Evolutionary conservation across 225 moss, liverwort and hornwort species (phyloP), one percentile per base, ranked within the genome.

Genomic region (Anthoceros angustus): DNA sequence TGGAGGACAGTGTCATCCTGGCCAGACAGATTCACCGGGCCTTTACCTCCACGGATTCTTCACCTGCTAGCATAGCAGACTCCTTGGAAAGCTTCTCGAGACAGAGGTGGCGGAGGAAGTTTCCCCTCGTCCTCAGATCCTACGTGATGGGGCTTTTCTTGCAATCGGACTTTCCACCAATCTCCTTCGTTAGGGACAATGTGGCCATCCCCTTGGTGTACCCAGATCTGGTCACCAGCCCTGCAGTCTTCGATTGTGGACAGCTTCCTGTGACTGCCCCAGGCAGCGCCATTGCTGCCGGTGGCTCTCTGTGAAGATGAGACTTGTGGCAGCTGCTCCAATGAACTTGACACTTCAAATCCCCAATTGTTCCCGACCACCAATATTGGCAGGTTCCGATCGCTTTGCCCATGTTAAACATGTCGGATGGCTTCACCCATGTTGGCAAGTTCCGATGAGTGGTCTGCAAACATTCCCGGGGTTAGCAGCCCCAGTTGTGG

Each of bases 1-100:
- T 66, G 41, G 66, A 66, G 42, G 66, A 66, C 16, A 14, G n/a
- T 8, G 43, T 66, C 15, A 23, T 66, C 43, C 41, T 66, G 12
- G 66, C 23, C 41, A 41, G 66, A 9, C 16, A 40, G 43, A 15
- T 66, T 10, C 43, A 40, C 43, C 41, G 24, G 43, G 66, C 41
- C 40, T 43, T 66, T 4, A 21, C 5, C 16, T 20, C 0, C 5
- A 41, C 14, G 42, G 7, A 15, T 15, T 39, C 66, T 10, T 14
- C 25, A 2, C 32, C 32, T 32, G 39, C 23, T 9, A 14, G 66
- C 24, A 66, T 24, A 41, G n/a, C 24, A 42, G n/a, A 9, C 0
- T 12, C 40, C 66, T 24, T 66, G 23, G 66, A 43, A 3, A 40
- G 41, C 23, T 40, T 66, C 23, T n/a, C 66, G 42, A 66, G 39